These are phyloP conservation scores for Apophysomyces ossiformis DNA, from an alignment of 371 early-diverging fungal species.

Conservation along the genomic window DNA sequence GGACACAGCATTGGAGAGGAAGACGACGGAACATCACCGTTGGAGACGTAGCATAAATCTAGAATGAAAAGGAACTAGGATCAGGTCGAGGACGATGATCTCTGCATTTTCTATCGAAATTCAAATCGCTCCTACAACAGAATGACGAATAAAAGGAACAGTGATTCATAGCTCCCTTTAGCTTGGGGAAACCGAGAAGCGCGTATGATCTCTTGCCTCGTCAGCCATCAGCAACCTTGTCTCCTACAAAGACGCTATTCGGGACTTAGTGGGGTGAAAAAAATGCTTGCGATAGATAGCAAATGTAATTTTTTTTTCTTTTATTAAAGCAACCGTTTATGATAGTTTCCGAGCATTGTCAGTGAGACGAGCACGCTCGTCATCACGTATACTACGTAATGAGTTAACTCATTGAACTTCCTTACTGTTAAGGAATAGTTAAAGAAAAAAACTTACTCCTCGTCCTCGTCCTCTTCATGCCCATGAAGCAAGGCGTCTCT, in stretches of 20 bases:
- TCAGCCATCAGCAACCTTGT: too few species aligned
- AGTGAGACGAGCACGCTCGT: slow-evolving; percentile 45
- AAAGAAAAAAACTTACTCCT: slow-evolving; percentile 34
- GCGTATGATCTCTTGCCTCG: too few species aligned
- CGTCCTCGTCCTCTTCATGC: slow-evolving; percentile 37
- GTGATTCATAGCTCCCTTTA: too few species aligned
- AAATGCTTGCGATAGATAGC: too few species aligned
- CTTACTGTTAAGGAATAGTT: neutral
- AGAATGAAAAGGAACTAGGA: too few species aligned
- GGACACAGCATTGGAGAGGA: slow-evolving; percentile 34
- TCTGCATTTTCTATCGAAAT: neutral
- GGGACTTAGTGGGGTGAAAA: too few species aligned
- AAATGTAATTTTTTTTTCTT: slow-evolving; percentile 15
- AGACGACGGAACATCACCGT: slow-evolving; percentile 3
- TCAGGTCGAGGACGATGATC: neutral
- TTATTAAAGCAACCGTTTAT: slow-evolving; percentile 23
- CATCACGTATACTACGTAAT: slow-evolving; percentile 37
- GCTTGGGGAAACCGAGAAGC: too few species aligned
- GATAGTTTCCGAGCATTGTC: slow-evolving; percentile 36
- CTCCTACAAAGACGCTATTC: too few species aligned
- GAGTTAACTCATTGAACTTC: neutral
- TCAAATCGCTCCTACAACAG: neutral
- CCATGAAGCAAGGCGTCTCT: slow-evolving; percentile 36
- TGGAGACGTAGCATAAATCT: neutral
- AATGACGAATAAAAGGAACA: too few species aligned